Evolutionary conservation across 192 early-diverging fungal genomes (phyloP).

Genomic region (Kickxella alabastrina): DNA sequence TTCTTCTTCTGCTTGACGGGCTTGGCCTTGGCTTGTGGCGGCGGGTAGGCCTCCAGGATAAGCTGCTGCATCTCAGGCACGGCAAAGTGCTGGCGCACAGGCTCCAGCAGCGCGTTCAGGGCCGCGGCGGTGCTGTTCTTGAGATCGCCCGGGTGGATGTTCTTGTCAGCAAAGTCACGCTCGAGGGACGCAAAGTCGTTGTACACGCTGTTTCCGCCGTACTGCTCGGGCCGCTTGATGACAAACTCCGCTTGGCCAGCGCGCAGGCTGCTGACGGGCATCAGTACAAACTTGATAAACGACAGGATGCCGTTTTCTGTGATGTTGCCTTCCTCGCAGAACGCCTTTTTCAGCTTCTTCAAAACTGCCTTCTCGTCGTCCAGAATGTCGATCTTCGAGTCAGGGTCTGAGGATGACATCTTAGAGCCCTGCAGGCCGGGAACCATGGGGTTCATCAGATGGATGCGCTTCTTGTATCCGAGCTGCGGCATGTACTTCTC

Average conservation of each 20-base stretch:
- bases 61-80: slow-evolving; percentile 67
- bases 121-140: slow-evolving; percentile 81
- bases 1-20: slow-evolving; percentile 56
- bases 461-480: slow-evolving; percentile 94
- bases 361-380: slow-evolving; percentile 75
- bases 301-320: slow-evolving; percentile 86
- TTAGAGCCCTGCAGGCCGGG: slow-evolving; percentile 90
- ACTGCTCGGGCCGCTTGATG: slow-evolving; percentile 81
- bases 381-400: slow-evolving; percentile 97
- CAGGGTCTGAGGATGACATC: slow-evolving; percentile 94
- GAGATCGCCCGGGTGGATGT: slow-evolving; percentile 91
- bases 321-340: slow-evolving; percentile 95
- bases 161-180: slow-evolving; percentile 80
- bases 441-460: slow-evolving; percentile 98
- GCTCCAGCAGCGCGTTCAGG: slow-evolving; percentile 82
- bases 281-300: slow-evolving; percentile 86
- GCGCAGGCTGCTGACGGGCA: slow-evolving; percentile 79
- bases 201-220: slow-evolving; percentile 84
- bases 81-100: slow-evolving; percentile 76
- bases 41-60: slow-evolving; percentile 81
- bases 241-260: slow-evolving; percentile 53
- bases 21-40: slow-evolving; percentile 55
- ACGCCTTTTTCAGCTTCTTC: slow-evolving; percentile 90
- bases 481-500: slow-evolving; percentile 91
- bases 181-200: slow-evolving; percentile 66